These are phyloP conservation scores for Cryptosporidium tyzzeri DNA, from an alignment of 169 alveolate genomes.

Conservation along the genomic window DNA sequence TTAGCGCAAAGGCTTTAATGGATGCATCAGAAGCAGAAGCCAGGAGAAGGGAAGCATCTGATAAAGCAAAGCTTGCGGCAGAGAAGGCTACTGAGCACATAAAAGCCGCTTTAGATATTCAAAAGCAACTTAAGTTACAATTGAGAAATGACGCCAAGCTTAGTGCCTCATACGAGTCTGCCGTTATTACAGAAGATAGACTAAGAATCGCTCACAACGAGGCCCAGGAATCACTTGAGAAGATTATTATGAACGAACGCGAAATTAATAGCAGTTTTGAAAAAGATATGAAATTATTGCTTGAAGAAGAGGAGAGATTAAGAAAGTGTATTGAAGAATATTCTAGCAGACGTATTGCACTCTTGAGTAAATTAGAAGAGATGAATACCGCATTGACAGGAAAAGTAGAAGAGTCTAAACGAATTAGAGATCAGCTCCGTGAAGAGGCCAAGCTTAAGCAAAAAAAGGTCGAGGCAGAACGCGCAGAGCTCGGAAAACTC, in stretches of 20 bases:
- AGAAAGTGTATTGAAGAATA: slow-evolving; percentile 26
- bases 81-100: slow-evolving; percentile 46
- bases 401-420: slow-evolving; percentile 37
- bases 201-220: slow-evolving; percentile 25
- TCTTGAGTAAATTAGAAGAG: slow-evolving; percentile 20
- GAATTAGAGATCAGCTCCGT: slow-evolving; percentile 2
- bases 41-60: slow-evolving; percentile 52
- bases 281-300: slow-evolving; percentile 20
- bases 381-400: background rate
- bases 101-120: slow-evolving; percentile 26
- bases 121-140: slow-evolving; percentile 33
- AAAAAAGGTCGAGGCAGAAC: background rate
- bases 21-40: slow-evolving; percentile 67
- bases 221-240: slow-evolving; percentile 44
- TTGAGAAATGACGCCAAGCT: slow-evolving; percentile 33
- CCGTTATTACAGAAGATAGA: slow-evolving; percentile 61
- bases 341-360: background rate
- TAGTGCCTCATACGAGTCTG: slow-evolving; percentile 52
- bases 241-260: slow-evolving; percentile 33
- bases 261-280: slow-evolving; percentile 2
- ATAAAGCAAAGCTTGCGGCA: slow-evolving; percentile 34
- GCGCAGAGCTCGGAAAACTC: slow-evolving; percentile 34
- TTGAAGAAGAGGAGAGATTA: slow-evolving; percentile 46
- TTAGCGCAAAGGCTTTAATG: slow-evolving; percentile 35
- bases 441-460: slow-evolving; percentile 9